These are phyloP conservation scores for Kwoniella pini DNA, from an alignment of 768 basidiomycete species.

Conservation along the genomic window DNA sequence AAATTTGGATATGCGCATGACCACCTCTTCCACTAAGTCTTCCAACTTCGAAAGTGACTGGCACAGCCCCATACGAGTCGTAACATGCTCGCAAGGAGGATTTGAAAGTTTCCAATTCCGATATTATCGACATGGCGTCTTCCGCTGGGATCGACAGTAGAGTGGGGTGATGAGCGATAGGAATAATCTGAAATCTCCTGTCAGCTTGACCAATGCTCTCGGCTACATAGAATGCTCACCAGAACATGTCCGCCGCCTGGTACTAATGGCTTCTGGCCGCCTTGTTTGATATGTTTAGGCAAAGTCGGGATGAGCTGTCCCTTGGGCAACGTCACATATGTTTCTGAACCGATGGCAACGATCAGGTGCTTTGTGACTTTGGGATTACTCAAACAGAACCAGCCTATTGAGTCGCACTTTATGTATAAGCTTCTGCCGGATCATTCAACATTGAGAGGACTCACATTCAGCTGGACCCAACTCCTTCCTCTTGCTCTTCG, in stretches of 20 bases:
- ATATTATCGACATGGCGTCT: conserved; percentile 69
- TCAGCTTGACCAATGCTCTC: not conserved
- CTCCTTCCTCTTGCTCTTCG: conserved; percentile 56
- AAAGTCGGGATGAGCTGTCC: conserved; percentile 84
- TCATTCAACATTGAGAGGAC: conserved; percentile 46
- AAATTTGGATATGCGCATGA: conserved; percentile 88
- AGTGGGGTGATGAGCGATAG: conserved; percentile 80
- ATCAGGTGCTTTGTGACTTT: conserved; percentile 93
- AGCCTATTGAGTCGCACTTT: conserved; percentile 63
- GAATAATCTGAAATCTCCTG: conserved; percentile 57
- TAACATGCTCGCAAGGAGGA: conserved; percentile 71
- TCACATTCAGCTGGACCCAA: conserved; percentile 71
- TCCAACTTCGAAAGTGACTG: conserved; percentile 85
- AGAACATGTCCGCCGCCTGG: conserved; percentile 97
- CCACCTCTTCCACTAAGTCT: conserved; percentile 81
- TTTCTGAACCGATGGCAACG: conserved; percentile 87
- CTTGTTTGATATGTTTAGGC: conserved; percentile 51
- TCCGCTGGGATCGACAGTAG: conserved; percentile 77
- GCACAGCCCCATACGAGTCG: conserved; percentile 65
- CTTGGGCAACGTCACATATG: conserved; percentile 93
- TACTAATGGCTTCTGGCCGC: conserved; percentile 58
- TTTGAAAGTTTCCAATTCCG: conserved; percentile 83
- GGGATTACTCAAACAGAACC: conserved; percentile 98
- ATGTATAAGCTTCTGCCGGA: conserved; percentile 18
- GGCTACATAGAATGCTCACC: conserved; percentile 60